Conservation (phyloP, 78 protist genomes). For the Dictyostelium capitatum region DNA sequence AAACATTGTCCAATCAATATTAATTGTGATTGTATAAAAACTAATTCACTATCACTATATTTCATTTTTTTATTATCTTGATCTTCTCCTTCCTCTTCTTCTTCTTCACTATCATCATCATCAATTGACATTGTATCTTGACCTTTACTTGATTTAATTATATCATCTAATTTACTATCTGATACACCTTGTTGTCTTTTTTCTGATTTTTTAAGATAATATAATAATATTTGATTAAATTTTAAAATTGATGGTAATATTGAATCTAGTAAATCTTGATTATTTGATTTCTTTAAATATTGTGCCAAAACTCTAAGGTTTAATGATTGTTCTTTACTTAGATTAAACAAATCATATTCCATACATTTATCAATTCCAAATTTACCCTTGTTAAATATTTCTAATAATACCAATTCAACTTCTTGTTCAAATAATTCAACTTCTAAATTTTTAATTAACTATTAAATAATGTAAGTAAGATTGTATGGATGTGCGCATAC, state of each 20-base stretch:
- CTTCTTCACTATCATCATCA: background rate
- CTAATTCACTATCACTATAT: slow-evolving; percentile 12
- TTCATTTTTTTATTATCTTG: too few species aligned
- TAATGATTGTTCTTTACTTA: slow-evolving; percentile 44
- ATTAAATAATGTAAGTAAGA: background rate
- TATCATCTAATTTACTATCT: background rate
- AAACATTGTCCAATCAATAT: slow-evolving; percentile 23
- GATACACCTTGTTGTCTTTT: background rate
- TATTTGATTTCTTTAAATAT: slow-evolving; percentile 10
- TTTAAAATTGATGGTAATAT: slow-evolving; percentile 34
- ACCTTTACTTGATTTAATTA: too few species aligned
- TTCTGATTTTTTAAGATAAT: slow-evolving; percentile 29
- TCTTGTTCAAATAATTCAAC: slow-evolving; percentile 55
- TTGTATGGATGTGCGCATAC: too few species aligned
- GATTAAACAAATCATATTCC: background rate
- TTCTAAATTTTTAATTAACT: slow-evolving; percentile 39
- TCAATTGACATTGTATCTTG: background rate
- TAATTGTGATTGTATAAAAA: slow-evolving; percentile 44
- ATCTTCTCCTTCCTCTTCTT: background rate
- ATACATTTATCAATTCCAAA: slow-evolving; percentile 13
- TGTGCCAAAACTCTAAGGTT: slow-evolving; percentile 30
- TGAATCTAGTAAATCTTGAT: slow-evolving; percentile 15
- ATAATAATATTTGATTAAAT: slow-evolving; percentile 33
- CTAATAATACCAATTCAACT: slow-evolving; percentile 27
- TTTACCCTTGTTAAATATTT: slow-evolving; percentile 24